Percentiles rank a stretch among this genome's conserved stretches.
phyloP scores from a whole-genome alignment of 139 green algal genomes.

The Chlorella sp. region DNA sequence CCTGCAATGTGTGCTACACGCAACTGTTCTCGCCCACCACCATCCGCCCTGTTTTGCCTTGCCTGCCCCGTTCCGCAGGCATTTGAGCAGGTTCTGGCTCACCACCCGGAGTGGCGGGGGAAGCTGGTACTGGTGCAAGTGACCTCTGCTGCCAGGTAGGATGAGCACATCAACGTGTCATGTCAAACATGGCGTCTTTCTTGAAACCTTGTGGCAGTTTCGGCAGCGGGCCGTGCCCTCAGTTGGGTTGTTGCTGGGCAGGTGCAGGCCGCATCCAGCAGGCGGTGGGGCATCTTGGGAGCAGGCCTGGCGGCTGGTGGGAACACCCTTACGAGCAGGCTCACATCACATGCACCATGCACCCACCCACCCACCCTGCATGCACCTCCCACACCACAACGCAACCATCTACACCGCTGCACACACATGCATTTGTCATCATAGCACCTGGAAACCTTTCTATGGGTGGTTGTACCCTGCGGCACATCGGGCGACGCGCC shows the following conservation, averaged over 20 bases:
- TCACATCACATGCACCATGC: neutral
- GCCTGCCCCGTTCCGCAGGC: constrained; percentile 51
- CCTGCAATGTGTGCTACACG: too few species aligned
- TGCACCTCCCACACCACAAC: too few species aligned
- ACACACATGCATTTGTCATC: too few species aligned
- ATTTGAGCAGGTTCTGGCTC: constrained; percentile 86
- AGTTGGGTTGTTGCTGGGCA: too few species aligned
- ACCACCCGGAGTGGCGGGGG: constrained; percentile 86
- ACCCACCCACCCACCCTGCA: neutral
- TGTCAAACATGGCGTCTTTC: neutral
- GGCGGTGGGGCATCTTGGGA: too few species aligned
- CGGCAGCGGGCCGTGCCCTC: too few species aligned
- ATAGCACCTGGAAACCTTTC: too few species aligned
- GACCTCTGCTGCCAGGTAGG: constrained; percentile 59
- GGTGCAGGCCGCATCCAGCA: too few species aligned
- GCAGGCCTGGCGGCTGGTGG: neutral
- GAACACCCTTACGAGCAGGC: too few species aligned
- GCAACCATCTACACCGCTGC: too few species aligned
- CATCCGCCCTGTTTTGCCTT: neutral
- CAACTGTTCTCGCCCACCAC: neutral
- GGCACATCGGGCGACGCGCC: too few species aligned
- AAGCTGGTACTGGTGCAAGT: constrained; percentile 92
- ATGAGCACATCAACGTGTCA: neutral
- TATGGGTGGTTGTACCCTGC: too few species aligned
- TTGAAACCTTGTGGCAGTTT: neutral